These are phyloP conservation scores for Fusarium albosuccineum DNA, from an alignment of 2,329 filamentous ascomycete genomes.

Conservation along the genomic window DNA sequence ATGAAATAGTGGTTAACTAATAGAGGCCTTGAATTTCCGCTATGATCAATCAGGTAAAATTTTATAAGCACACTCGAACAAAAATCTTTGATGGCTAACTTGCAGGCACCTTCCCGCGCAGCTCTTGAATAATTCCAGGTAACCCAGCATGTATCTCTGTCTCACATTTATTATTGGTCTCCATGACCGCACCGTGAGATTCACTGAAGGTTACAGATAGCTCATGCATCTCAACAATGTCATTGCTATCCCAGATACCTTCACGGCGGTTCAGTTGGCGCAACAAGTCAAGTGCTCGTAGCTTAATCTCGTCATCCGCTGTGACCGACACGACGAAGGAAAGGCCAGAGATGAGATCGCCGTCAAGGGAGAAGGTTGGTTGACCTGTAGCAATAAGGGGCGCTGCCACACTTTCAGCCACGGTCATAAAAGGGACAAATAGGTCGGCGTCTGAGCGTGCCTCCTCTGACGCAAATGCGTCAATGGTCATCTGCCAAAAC, in stretches of 20 bases:
- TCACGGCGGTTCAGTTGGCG: background rate
- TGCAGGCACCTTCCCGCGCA: background rate
- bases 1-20: no score
- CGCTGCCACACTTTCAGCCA: background rate
- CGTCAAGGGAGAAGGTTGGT: constrained; percentile 4
- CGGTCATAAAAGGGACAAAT: background rate
- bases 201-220: background rate
- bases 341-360: background rate
- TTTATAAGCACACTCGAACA: no score
- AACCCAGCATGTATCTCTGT: background rate
- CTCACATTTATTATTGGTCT: background rate
- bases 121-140: background rate
- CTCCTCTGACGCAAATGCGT: background rate
- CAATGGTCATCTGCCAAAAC: background rate
- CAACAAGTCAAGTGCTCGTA: background rate
- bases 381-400: background rate
- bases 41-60: no score
- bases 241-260: background rate
- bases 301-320: background rate
- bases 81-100: no score
- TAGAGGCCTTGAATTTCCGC: no score
- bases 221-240: constrained; percentile 1
- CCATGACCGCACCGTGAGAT: background rate
- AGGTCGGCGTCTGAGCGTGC: background rate
- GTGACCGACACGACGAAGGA: background rate